These are phyloP conservation scores for Trichosporon ovoides DNA, from an alignment of 1,284 basidiomycete species.

Conservation along the genomic window DNA sequence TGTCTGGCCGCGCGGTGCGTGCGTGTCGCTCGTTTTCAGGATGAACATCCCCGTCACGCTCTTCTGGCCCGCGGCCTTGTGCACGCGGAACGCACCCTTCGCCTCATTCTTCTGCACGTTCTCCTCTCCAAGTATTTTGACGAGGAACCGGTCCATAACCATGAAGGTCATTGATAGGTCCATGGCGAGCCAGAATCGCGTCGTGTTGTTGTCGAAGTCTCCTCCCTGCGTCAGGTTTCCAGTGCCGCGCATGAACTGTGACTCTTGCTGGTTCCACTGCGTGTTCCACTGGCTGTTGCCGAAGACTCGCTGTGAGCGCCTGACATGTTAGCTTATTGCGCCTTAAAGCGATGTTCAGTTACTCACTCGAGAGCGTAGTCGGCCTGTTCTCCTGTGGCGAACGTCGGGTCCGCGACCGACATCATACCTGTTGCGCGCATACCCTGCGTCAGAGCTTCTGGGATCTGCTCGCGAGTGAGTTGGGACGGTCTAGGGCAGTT, in stretches of 20 bases:
- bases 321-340: conserved; percentile 20
- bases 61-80: conserved; percentile 36
- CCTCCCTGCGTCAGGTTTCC: conserved; percentile 47
- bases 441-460: conserved; percentile 63
- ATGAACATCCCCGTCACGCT: conserved; percentile 33
- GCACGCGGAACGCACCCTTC: conserved; percentile 24
- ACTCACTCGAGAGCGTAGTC: conserved; percentile 37
- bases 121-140: conserved; percentile 17
- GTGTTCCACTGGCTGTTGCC: conserved; percentile 32
- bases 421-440: conserved; percentile 62
- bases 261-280: conserved; percentile 43
- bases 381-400: conserved; percentile 35
- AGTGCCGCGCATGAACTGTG: conserved; percentile 46
- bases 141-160: conserved; percentile 28
- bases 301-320: conserved; percentile 36
- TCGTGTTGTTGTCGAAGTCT: conserved; percentile 37
- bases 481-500: conserved; percentile 48
- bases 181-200: conserved; percentile 44
- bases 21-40: conserved; percentile 30
- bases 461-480: conserved; percentile 60
- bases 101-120: conserved; percentile 21
- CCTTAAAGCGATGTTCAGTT: not conserved
- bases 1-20: conserved; percentile 31
- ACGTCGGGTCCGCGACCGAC: conserved; percentile 58
- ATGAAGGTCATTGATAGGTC: conserved; percentile 24